A percentile compares a stretch with the other conserved stretches of the same genome.
These are phyloP conservation scores for Geranium incanum DNA, from an alignment of 441 rosid species.

Conservation along the genomic window DNA sequence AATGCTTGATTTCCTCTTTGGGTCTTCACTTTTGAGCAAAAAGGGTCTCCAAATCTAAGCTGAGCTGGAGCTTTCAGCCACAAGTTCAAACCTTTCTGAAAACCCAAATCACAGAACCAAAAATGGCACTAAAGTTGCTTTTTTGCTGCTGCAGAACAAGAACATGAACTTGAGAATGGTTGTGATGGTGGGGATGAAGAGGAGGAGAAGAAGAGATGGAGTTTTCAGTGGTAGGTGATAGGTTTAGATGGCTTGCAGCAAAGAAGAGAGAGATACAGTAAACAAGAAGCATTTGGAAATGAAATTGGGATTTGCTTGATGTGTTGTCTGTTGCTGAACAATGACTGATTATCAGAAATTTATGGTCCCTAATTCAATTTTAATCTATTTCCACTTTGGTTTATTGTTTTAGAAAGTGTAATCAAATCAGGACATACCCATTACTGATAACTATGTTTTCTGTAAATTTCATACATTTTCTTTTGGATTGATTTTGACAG, in stretches of 20 bases:
- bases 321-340: slow-evolving; percentile 28
- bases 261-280: slow-evolving; percentile 23
- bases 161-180: neutral
- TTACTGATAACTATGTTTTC: neutral
- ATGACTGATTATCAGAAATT: slow-evolving; percentile 27
- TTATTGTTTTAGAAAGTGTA: neutral
- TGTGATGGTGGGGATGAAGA: slow-evolving; percentile 7
- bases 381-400: neutral
- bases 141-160: neutral
- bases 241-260: slow-evolving; percentile 33
- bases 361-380: neutral
- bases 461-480: neutral
- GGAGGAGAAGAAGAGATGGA: slow-evolving; percentile 36
- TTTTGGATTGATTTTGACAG: neutral
- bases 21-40: slow-evolving; percentile 23
- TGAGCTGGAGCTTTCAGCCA: slow-evolving; percentile 51
- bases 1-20: slow-evolving; percentile 27
- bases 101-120: slow-evolving; percentile 21
- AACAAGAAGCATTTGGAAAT: slow-evolving; percentile 24
- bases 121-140: too few species aligned
- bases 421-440: slow-evolving; percentile 1
- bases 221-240: slow-evolving; percentile 59
- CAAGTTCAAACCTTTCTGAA: slow-evolving; percentile 21
- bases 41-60: slow-evolving; percentile 52
- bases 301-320: slow-evolving; percentile 17